phyloP scores from a whole-genome alignment of 805 yeast genomes.

The Starmerella etchellsii region DNA sequence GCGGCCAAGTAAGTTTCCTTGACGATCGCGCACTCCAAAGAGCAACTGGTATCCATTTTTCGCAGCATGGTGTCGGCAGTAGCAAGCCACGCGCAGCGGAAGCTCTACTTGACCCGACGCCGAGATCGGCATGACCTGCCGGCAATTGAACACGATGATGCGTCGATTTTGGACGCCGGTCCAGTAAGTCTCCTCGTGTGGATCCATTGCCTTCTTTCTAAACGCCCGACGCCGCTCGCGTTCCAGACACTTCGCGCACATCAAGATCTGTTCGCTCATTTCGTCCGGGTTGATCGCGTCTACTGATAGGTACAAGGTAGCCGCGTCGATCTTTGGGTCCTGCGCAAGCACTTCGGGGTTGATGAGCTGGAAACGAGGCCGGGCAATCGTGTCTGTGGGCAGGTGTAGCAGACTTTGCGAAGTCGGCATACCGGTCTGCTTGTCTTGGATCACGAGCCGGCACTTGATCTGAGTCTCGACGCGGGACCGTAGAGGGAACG shows the following conservation, averaged over 20 bases:
- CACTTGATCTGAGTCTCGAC: constrained; percentile 94
- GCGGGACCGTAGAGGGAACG: constrained; percentile 69
- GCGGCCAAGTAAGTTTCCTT: constrained; percentile 56
- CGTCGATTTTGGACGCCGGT: constrained; percentile 59
- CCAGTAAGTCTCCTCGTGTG: constrained; percentile 68
- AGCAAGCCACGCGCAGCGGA: constrained; percentile 76
- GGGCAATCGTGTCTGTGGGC: constrained; percentile 78
- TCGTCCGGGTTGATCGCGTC: constrained; percentile 52
- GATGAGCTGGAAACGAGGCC: constrained; percentile 64
- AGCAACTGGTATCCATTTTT: constrained; percentile 68
- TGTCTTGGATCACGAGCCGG: constrained; percentile 50
- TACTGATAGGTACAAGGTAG: constrained; percentile 45
- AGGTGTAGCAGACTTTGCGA: constrained; percentile 58
- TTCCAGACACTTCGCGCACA: constrained; percentile 79
- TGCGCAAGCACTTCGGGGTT: constrained; percentile 20
- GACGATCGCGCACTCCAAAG: constrained; percentile 44
- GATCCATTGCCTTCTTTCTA: constrained; percentile 71
- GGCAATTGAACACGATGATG: constrained; percentile 82
- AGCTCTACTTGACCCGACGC: constrained; percentile 30
- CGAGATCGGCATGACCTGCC: constrained; percentile 47
- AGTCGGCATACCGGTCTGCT: constrained; percentile 37
- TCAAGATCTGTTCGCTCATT: constrained; percentile 43
- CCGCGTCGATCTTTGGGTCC: constrained; percentile 3
- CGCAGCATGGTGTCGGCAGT: constrained; percentile 90
- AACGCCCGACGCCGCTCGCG: constrained; percentile 91